These are phyloP conservation scores for Aspergillus neotritici DNA, from an alignment of 2,329 filamentous ascomycete genomes.

Conservation along the genomic window DNA sequence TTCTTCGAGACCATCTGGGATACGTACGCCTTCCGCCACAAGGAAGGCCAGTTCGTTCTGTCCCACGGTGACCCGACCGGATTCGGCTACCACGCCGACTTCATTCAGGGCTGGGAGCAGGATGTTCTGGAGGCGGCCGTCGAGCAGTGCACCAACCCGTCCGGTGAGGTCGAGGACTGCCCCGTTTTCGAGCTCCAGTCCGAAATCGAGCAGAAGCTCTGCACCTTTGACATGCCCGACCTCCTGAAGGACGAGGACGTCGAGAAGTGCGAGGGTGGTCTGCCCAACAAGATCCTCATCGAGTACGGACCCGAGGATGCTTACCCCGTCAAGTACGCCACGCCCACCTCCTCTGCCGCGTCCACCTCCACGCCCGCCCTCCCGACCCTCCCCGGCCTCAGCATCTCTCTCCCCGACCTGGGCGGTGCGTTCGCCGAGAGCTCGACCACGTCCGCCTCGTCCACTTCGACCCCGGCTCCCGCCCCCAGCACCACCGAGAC, in stretches of 20 bases:
- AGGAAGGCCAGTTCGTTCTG: slow-evolving; percentile 65
- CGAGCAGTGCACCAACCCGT: slow-evolving; percentile 64
- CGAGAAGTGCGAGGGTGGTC: slow-evolving; percentile 47
- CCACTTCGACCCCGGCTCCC: slow-evolving; percentile 18
- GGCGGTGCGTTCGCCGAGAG: slow-evolving; percentile 2
- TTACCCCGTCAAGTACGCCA: slow-evolving; percentile 13
- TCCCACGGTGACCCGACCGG: slow-evolving; percentile 73
- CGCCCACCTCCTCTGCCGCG: slow-evolving; percentile 5
- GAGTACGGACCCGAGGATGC: slow-evolving; percentile 41
- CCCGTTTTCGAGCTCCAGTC: slow-evolving; percentile 65
- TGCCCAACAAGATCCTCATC: slow-evolving; percentile 61
- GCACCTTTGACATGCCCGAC: slow-evolving; percentile 57
- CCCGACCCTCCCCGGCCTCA: slow-evolving; percentile 1
- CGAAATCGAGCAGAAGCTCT: slow-evolving; percentile 51
- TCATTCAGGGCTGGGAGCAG: slow-evolving; percentile 71
- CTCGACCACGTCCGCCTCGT: slow-evolving; percentile 6
- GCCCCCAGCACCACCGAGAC: slow-evolving; percentile 23
- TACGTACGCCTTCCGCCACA: slow-evolving; percentile 59
- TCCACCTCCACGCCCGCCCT: neutral
- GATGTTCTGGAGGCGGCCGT: slow-evolving; percentile 66
- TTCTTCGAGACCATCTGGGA: slow-evolving; percentile 84
- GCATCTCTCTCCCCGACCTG: slow-evolving; percentile 6
- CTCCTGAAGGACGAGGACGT: slow-evolving; percentile 56
- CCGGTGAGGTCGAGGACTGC: slow-evolving; percentile 68
- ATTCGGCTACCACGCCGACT: slow-evolving; percentile 71